Percentiles rank a stretch among this genome's conserved stretches.
phyloP scores from a whole-genome alignment of 2,329 filamentous ascomycete species.

The Aureobasidium melanogenum region DNA sequence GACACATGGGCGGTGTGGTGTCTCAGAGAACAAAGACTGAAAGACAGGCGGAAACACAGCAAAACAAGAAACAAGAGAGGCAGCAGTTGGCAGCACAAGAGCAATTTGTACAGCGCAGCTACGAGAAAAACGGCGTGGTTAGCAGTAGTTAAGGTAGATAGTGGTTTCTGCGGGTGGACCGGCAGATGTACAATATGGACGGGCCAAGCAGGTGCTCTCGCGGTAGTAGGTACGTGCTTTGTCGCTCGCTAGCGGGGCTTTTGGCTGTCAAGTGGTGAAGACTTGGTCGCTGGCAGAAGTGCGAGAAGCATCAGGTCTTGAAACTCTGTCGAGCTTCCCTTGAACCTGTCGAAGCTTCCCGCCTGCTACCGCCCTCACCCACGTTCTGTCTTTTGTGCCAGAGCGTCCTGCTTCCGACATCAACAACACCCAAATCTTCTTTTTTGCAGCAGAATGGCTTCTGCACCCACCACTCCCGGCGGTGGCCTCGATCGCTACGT shows the following conservation, averaged over 20 bases:
- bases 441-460: slow-evolving; percentile 3
- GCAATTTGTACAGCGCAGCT: neutral
- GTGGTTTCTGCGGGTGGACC: neutral
- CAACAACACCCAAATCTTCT: neutral
- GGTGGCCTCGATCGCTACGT: slow-evolving; percentile 74
- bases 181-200: neutral
- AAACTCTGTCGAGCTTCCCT: neutral
- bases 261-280: slow-evolving; percentile 5
- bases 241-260: neutral
- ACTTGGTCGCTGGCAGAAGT: neutral
- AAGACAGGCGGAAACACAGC: neutral
- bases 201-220: neutral
- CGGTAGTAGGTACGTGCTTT: neutral
- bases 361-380: neutral
- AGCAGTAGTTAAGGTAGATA: neutral
- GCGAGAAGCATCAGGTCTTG: neutral
- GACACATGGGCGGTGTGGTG: slow-evolving; percentile 2
- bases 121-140: too few relatives aligned
- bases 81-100: neutral
- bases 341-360: neutral
- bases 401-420: neutral
- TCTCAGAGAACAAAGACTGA: neutral
- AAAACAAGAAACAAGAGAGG: neutral
- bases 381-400: neutral
- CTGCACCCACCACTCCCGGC: slow-evolving; percentile 11